These are phyloP conservation scores for Lenzites betulinus DNA, from an alignment of 768 basidiomycete genomes.

Conservation along the genomic window DNA sequence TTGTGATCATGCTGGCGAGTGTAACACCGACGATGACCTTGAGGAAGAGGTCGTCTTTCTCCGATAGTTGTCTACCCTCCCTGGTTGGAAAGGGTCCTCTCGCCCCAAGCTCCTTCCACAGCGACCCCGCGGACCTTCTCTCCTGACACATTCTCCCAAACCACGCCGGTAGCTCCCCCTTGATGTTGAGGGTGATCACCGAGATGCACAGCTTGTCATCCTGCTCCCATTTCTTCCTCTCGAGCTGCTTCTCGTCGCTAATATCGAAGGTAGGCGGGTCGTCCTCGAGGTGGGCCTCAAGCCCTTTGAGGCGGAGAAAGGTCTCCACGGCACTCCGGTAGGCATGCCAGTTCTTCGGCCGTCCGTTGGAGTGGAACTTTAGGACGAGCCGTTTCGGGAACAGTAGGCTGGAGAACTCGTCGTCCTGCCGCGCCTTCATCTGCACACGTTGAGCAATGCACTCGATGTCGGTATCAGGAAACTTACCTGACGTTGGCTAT, in stretches of 20 bases:
- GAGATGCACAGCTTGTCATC: not conserved
- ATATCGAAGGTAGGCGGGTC: not conserved
- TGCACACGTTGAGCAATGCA: not conserved
- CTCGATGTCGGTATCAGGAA: no score
- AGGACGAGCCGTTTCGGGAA: slow-evolving; percentile 1
- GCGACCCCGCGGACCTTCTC: not conserved
- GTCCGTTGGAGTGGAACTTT: not conserved
- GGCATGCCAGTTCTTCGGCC: not conserved
- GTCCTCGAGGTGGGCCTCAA: not conserved
- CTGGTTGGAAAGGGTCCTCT: not conserved
- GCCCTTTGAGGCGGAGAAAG: not conserved
- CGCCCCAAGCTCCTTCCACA: not conserved
- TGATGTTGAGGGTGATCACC: slow-evolving; percentile 1
- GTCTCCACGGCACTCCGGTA: not conserved
- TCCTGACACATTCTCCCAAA: not conserved
- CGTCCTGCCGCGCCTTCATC: not conserved
- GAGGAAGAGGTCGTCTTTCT: not conserved
- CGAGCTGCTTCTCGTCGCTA: not conserved
- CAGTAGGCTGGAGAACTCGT: not conserved
- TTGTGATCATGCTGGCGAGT: not conserved
- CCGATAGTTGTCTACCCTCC: not conserved
- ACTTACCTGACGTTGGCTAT: no score
- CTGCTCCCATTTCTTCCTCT: not conserved
- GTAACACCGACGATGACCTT: not conserved
- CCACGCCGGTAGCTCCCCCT: not conserved